Evolutionary conservation across 768 basidiomycete species (phyloP).

Genomic region (Coprinopsis marcescibilis): DNA sequence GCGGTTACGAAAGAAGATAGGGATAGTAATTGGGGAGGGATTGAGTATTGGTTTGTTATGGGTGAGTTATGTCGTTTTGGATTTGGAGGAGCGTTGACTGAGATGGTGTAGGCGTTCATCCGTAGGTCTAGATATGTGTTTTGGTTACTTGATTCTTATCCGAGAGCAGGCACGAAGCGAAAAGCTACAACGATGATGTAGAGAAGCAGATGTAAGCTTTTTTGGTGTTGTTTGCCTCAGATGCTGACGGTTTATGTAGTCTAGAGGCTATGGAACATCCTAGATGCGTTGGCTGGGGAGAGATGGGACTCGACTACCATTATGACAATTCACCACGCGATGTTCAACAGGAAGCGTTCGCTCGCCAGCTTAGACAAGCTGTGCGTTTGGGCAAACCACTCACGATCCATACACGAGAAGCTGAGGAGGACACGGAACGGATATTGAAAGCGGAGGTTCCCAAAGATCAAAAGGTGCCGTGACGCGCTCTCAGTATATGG

Average conservation of each 20-base stretch:
- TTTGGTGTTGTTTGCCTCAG: neutral
- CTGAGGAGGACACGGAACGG: conserved; percentile 74
- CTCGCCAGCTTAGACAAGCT: conserved; percentile 62
- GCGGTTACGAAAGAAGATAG: conserved; percentile 48
- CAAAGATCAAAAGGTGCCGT: conserved; percentile 51
- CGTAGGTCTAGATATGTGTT: conserved; percentile 36
- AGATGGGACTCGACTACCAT: conserved; percentile 85
- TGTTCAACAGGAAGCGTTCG: conserved; percentile 60
- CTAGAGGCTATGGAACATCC: conserved; percentile 74
- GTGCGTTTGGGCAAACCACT: conserved; percentile 68
- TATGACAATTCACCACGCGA: conserved; percentile 73
- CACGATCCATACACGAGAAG: conserved; percentile 84
- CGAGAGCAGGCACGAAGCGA: conserved; percentile 61
- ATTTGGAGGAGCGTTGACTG: conserved; percentile 2
- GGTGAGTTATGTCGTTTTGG: conserved; percentile 36
- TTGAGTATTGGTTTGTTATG: conserved; percentile 82
- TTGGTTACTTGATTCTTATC: neutral
- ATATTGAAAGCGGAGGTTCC: conserved; percentile 78
- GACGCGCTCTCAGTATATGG: neutral
- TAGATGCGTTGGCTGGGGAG: conserved; percentile 83
- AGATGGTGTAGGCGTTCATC: conserved; percentile 54
- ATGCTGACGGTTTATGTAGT: conserved; percentile 27
- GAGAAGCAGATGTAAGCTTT: conserved; percentile 60
- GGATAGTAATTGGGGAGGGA: conserved; percentile 51
- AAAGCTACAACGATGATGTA: conserved; percentile 56